These are phyloP conservation scores for Chaetomium cochliodes DNA, from an alignment of 495 filamentous ascomycete genomes.

Conservation along the genomic window DNA sequence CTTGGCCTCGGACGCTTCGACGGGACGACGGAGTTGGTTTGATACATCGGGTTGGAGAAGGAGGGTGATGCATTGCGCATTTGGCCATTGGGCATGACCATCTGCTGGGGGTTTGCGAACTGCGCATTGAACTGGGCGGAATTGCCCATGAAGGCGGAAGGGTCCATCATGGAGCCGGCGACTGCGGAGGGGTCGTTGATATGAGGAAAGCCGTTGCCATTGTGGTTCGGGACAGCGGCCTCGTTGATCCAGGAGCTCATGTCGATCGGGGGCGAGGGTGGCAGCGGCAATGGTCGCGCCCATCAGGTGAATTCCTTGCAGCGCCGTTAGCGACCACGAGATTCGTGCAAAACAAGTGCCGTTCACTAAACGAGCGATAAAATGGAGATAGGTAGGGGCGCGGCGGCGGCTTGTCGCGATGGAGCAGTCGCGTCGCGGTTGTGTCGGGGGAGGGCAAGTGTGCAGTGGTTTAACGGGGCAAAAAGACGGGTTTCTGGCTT, in stretches of 20 bases:
- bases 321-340: slow-evolving; percentile 50
- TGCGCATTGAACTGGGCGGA: slow-evolving; percentile 54
- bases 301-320: slow-evolving; percentile 47
- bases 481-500: slow-evolving; percentile 32
- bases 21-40: slow-evolving; percentile 78
- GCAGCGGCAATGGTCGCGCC: slow-evolving; percentile 39
- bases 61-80: slow-evolving; percentile 77
- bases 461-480: slow-evolving; percentile 39
- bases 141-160: slow-evolving; percentile 53
- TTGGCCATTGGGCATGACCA: slow-evolving; percentile 78
- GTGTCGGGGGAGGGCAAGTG: slow-evolving; percentile 34
- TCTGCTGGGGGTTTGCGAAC: slow-evolving; percentile 61
- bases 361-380: slow-evolving; percentile 36
- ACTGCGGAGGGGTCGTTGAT: slow-evolving; percentile 54
- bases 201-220: slow-evolving; percentile 73
- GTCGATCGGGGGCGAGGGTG: slow-evolving; percentile 37
- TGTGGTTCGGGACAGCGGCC: slow-evolving; percentile 69
- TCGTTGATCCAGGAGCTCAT: slow-evolving; percentile 87
- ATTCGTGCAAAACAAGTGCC: slow-evolving; percentile 32
- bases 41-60: slow-evolving; percentile 67
- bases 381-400: slow-evolving; percentile 43
- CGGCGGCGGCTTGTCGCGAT: slow-evolving; percentile 50
- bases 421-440: slow-evolving; percentile 55
- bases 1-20: slow-evolving; percentile 79
- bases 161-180: slow-evolving; percentile 55